Evolutionary conservation across 2,329 filamentous ascomycete species (phyloP).

Genomic region (Penicillium sp.): DNA sequence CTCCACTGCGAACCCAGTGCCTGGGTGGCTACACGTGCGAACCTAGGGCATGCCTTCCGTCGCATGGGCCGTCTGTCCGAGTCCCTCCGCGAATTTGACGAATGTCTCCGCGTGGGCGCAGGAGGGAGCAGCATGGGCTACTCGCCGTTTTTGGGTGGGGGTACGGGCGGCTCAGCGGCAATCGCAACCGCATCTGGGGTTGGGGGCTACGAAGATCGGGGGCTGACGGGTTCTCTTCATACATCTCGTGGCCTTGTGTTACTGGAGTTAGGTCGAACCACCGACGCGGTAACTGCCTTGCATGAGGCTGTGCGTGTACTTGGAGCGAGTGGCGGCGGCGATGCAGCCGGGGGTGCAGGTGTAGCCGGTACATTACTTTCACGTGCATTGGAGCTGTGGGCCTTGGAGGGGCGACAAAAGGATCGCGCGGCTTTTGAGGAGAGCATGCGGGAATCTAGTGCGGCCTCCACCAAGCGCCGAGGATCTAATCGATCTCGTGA

Average conservation of each 20-base stretch:
- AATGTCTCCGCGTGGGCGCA: conserved; percentile 73
- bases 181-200: conserved; percentile 40
- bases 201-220: conserved; percentile 48
- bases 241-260: conserved; percentile 70
- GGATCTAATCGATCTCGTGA: conserved; percentile 26
- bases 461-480: conserved; percentile 17
- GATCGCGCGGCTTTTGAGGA: conserved; percentile 17
- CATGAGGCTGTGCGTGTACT: conserved; percentile 64
- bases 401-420: conserved; percentile 37
- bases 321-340: conserved; percentile 45
- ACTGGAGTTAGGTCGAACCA: conserved; percentile 70
- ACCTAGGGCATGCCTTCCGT: conserved; percentile 84
- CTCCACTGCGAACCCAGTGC: conserved; percentile 79
- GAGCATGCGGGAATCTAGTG: conserved; percentile 1
- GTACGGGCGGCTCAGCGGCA: conserved; percentile 33
- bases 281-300: conserved; percentile 75
- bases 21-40: conserved; percentile 80
- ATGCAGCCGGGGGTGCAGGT: conserved; percentile 48
- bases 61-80: conserved; percentile 66
- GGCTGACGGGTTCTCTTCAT: conserved; percentile 46
- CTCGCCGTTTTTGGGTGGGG: conserved; percentile 57
- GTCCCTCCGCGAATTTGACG: conserved; percentile 78
- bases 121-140: conserved; percentile 78
- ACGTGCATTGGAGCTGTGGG: conserved; percentile 48
- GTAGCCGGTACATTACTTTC: conserved; percentile 47